Conservation (phyloP, 2,329 filamentous ascomycete genomes). For the Nemania sp. region DNA sequence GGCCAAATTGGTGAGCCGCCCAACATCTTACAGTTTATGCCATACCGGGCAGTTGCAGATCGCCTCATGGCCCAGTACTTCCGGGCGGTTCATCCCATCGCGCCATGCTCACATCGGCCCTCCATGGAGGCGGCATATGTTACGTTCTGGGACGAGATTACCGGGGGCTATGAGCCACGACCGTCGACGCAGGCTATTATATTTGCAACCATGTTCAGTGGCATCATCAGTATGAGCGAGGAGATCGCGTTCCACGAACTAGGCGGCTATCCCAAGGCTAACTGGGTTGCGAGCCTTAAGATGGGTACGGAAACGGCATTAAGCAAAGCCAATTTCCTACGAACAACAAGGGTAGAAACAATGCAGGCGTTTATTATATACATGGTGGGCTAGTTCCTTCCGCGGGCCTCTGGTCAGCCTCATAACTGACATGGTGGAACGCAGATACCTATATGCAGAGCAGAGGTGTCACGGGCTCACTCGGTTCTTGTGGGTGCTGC, state of each 20-base stretch:
- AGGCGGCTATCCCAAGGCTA: constrained; percentile 64
- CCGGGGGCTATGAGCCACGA: constrained; percentile 69
- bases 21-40: constrained; percentile 71
- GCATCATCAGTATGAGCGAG: constrained; percentile 73
- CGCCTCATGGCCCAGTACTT: constrained; percentile 76
- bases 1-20: constrained; percentile 62
- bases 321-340: constrained; percentile 75
- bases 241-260: constrained; percentile 64
- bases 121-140: constrained; percentile 74
- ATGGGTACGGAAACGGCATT: constrained; percentile 75
- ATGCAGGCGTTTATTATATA: constrained; percentile 84
- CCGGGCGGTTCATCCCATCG: constrained; percentile 74
- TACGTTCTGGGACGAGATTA: constrained; percentile 73
- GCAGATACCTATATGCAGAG: constrained; percentile 77
- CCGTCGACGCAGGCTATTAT: constrained; percentile 75
- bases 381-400: constrained; percentile 62
- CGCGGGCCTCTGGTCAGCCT: not conserved
- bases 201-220: constrained; percentile 77
- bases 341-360: constrained; percentile 77
- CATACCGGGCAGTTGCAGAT: constrained; percentile 68
- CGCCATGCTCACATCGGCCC: constrained; percentile 74
- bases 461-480: constrained; percentile 78
- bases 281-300: constrained; percentile 72
- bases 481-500: constrained; percentile 78
- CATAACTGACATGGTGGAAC: constrained; percentile 37